phyloP scores from a whole-genome alignment of 768 basidiomycete species.

The Arthromyces matolae region DNA sequence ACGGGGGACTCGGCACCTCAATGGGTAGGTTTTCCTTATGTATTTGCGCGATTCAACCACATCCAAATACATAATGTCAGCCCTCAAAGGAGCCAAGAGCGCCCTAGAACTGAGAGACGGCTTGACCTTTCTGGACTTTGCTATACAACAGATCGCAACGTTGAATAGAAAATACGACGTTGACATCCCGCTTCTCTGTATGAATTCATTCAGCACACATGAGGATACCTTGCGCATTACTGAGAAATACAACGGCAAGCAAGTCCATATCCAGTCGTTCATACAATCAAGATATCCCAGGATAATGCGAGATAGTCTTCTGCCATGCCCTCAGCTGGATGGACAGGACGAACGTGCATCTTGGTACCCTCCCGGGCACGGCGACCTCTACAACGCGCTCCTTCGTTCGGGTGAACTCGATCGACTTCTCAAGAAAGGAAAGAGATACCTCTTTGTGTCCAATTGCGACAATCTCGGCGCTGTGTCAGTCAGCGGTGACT shows the following conservation, averaged over 20 bases:
- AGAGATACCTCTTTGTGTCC: constrained; percentile 86
- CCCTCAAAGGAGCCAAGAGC: constrained; percentile 71
- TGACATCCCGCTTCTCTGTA: constrained; percentile 84
- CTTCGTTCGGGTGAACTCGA: constrained; percentile 75
- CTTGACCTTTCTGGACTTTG: constrained; percentile 85
- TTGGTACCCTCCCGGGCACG: constrained; percentile 92
- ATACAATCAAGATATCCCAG: constrained; percentile 86
- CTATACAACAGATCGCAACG: constrained; percentile 83
- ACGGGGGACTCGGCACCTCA: constrained; percentile 84
- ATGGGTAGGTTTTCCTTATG: constrained; percentile 48
- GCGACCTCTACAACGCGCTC: constrained; percentile 78
- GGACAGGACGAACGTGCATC: constrained; percentile 66
- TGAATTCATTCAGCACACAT: constrained; percentile 93
- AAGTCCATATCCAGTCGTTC: constrained; percentile 76
- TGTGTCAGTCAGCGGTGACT: constrained; percentile 41
- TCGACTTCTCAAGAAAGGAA: constrained; percentile 75
- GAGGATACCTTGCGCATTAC: constrained; percentile 84
- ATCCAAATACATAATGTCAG: constrained; percentile 39
- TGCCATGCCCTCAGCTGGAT: constrained; percentile 67
- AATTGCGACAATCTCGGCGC: constrained; percentile 89
- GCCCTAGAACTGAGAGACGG: constrained; percentile 86
- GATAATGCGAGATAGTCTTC: constrained; percentile 70
- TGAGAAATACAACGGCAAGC: constrained; percentile 82
- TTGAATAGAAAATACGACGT: constrained; percentile 68
- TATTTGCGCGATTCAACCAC: not conserved